Conservation (phyloP, 768 basidiomycete genomes). For the Tulasnella sp. region DNA sequence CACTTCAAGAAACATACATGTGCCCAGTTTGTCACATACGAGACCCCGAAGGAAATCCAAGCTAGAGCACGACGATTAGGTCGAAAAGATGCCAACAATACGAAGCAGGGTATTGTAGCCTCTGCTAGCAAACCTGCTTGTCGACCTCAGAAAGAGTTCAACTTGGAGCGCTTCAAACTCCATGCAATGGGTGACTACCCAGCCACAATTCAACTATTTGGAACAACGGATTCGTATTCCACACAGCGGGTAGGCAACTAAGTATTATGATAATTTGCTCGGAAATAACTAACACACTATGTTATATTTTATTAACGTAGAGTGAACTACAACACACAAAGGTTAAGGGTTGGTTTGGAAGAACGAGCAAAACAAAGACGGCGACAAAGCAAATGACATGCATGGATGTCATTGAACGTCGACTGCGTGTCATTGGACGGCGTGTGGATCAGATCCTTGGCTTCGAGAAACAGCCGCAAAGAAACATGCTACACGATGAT, state of each 20-base stretch:
- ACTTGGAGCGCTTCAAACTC: constrained; percentile 5
- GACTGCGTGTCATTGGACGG: background rate
- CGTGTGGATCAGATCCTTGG: background rate
- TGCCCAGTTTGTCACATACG: too few species aligned
- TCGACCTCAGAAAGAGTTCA: background rate
- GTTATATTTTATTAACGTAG: constrained; percentile 1
- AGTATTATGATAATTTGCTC: too few species aligned
- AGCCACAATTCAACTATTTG: background rate
- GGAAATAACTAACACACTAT: too few species aligned
- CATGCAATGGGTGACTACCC: constrained; percentile 7
- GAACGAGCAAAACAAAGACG: background rate
- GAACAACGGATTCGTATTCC: background rate
- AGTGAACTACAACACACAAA: background rate
- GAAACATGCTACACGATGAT: background rate
- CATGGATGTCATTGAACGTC: background rate
- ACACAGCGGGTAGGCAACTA: constrained; percentile 2
- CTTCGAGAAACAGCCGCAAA: background rate
- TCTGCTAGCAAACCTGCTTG: too few species aligned
- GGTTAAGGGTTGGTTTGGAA: background rate
- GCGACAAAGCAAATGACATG: background rate
- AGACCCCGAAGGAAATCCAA: too few species aligned
- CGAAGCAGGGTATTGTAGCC: too few species aligned
- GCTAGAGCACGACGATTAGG: too few species aligned
- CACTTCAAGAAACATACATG: background rate
- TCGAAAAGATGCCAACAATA: too few species aligned